phyloP scores from a whole-genome alignment of 148 eudicot genomes.

The Beta vulgaris region DNA sequence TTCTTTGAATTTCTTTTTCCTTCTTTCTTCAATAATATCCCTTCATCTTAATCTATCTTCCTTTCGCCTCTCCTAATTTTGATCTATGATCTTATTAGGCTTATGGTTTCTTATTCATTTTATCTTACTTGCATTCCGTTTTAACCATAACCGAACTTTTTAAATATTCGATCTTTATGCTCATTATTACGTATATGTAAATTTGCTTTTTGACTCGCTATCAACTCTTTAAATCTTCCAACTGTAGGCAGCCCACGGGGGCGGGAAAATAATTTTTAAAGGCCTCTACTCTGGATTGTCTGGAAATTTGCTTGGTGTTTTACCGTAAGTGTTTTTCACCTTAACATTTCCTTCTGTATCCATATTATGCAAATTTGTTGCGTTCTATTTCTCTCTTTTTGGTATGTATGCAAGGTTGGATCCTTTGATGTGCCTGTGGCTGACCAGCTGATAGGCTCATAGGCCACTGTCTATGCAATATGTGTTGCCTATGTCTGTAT shows the following conservation, averaged over 20 bases:
- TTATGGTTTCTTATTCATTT: background rate
- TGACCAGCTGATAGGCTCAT: background rate
- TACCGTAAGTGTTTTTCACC: slow-evolving; percentile 54
- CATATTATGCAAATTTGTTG: background rate
- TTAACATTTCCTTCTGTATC: background rate
- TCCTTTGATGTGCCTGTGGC: background rate
- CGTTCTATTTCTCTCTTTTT: background rate
- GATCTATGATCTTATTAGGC: background rate
- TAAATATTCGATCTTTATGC: background rate
- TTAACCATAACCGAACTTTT: background rate
- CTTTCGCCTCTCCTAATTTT: background rate
- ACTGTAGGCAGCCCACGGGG: slow-evolving; percentile 60
- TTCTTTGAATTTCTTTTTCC: too few relatives aligned
- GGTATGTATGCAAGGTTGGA: background rate
- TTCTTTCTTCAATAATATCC: background rate
- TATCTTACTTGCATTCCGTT: background rate
- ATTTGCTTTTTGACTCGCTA: background rate
- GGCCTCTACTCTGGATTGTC: slow-evolving; percentile 80
- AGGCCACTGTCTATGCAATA: background rate
- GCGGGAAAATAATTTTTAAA: slow-evolving; percentile 57
- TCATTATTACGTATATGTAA: background rate
- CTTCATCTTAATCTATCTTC: background rate
- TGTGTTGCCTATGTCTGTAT: background rate
- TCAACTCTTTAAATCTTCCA: slow-evolving; percentile 3
- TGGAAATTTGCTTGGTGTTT: slow-evolving; percentile 78